Evolutionary conservation across 495 filamentous ascomycete genomes (phyloP).

Genomic region (Acidomyces sp.): DNA sequence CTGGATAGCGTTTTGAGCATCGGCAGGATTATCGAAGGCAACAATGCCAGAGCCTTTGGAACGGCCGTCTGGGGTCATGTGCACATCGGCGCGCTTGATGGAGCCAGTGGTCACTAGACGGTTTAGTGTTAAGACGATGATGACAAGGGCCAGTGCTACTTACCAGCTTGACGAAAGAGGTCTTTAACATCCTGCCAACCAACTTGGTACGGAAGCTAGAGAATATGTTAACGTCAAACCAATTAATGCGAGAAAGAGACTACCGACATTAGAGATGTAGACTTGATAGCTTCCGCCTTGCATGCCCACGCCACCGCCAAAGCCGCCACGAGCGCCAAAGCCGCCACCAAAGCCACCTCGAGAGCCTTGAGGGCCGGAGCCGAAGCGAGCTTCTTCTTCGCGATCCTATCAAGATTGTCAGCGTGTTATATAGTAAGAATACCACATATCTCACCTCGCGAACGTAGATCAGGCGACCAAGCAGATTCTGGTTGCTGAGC

Average conservation of each 20-base stretch:
- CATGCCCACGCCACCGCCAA: slow-evolving; percentile 32
- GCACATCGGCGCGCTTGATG: slow-evolving; percentile 92
- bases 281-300: slow-evolving; percentile 65
- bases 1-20: slow-evolving; percentile 86
- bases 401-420: slow-evolving; percentile 50
- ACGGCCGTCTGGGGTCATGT: slow-evolving; percentile 79
- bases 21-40: slow-evolving; percentile 85
- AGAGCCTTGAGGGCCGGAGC: slow-evolving; percentile 33
- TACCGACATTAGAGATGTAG: slow-evolving; percentile 94
- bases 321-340: slow-evolving; percentile 40
- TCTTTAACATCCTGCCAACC: slow-evolving; percentile 99
- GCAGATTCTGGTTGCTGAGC: slow-evolving; percentile 96
- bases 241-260: slow-evolving; percentile 20
- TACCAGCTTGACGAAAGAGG: slow-evolving; percentile 95
- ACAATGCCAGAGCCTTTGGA: slow-evolving; percentile 95
- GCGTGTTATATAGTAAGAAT: background rate
- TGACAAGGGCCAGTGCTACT: no score
- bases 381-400: slow-evolving; percentile 84
- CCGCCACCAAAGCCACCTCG: slow-evolving; percentile 38
- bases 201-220: slow-evolving; percentile 89
- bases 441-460: slow-evolving; percentile 58
- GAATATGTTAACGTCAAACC: background rate
- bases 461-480: slow-evolving; percentile 96
- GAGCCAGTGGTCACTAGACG: slow-evolving; percentile 49
- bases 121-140: no score